These are phyloP conservation scores for Bimuria novae-zelandiae DNA, from an alignment of 2,329 filamentous ascomycete species.

Conservation along the genomic window DNA sequence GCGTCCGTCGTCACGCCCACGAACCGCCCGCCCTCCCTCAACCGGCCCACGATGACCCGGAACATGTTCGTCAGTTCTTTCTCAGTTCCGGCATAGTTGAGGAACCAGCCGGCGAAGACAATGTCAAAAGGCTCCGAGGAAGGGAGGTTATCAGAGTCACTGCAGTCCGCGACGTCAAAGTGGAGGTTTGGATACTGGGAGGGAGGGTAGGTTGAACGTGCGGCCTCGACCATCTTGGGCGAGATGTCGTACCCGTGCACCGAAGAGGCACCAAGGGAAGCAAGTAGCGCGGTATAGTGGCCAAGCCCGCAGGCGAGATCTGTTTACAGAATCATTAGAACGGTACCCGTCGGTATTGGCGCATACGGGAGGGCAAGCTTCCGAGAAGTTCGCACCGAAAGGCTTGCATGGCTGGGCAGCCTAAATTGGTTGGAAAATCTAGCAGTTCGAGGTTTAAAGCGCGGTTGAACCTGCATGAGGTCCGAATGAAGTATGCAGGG, in stretches of 20 bases:
- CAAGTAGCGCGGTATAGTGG: slow-evolving; percentile 30
- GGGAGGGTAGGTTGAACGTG: slow-evolving; percentile 22
- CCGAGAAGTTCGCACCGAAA: neutral
- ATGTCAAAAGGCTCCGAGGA: slow-evolving; percentile 21
- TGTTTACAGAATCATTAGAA: slow-evolving; percentile 4
- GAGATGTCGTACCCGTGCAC: slow-evolving; percentile 38
- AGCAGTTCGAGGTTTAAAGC: too few species aligned
- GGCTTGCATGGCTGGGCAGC: too few species aligned
- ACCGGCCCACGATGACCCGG: slow-evolving; percentile 22
- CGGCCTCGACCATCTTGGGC: slow-evolving; percentile 27
- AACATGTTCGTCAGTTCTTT: slow-evolving; percentile 30
- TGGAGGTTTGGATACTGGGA: slow-evolving; percentile 17
- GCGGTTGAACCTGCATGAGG: too few species aligned
- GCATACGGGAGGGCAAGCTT: neutral
- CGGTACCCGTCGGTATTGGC: neutral
- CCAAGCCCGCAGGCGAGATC: slow-evolving; percentile 40
- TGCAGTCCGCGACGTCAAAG: slow-evolving; percentile 34
- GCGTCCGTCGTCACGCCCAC: slow-evolving; percentile 34
- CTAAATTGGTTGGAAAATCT: too few species aligned
- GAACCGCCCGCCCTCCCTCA: slow-evolving; percentile 22
- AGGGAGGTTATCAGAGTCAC: slow-evolving; percentile 13
- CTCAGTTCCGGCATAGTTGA: slow-evolving; percentile 36
- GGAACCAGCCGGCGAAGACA: slow-evolving; percentile 38
- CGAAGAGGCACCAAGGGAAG: slow-evolving; percentile 24
- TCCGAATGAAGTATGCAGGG: too few species aligned